Conservation (phyloP, 352 stramenopile species). For the Globisporangium polare region DNA sequence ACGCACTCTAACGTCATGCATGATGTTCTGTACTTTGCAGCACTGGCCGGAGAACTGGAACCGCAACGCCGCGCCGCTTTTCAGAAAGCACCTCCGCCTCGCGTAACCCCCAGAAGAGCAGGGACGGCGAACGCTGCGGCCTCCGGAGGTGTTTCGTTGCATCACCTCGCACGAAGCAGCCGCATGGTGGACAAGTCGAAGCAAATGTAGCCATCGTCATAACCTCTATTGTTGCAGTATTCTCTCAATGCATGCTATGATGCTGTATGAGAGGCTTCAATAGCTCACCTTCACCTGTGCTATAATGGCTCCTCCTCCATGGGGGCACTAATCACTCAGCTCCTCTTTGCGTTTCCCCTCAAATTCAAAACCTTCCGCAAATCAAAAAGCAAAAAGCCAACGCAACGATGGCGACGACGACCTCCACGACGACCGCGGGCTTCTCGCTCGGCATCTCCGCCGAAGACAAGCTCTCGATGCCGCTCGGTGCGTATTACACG, state of each 20-base stretch:
- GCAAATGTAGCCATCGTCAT: too few relatives aligned
- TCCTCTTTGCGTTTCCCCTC: not conserved
- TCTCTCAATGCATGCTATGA: too few relatives aligned
- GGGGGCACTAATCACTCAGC: not conserved
- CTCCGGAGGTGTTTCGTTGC: too few relatives aligned
- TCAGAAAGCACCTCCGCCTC: slow-evolving; percentile 46
- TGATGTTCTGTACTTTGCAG: slow-evolving; percentile 16
- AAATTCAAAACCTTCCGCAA: not conserved
- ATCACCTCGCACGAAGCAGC: too few relatives aligned
- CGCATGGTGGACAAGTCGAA: too few relatives aligned
- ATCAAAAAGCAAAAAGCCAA: slow-evolving; percentile 14
- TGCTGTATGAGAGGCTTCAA: too few relatives aligned
- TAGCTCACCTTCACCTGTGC: too few relatives aligned
- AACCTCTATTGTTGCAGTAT: too few relatives aligned
- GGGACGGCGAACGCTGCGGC: not conserved
- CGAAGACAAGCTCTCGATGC: slow-evolving; percentile 52
- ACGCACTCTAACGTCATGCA: too few relatives aligned
- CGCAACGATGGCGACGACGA: slow-evolving; percentile 6
- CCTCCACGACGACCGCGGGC: slow-evolving; percentile 7
- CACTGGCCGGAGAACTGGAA: slow-evolving; percentile 81
- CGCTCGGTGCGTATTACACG: slow-evolving; percentile 30
- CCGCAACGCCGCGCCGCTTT: slow-evolving; percentile 53
- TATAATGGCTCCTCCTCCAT: too few relatives aligned
- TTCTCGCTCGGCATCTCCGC: slow-evolving; percentile 51
- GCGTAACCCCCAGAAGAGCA: slow-evolving; percentile 8